Conservation (phyloP, 805 yeast genomes). For the Kuraishia piskuri region DNA sequence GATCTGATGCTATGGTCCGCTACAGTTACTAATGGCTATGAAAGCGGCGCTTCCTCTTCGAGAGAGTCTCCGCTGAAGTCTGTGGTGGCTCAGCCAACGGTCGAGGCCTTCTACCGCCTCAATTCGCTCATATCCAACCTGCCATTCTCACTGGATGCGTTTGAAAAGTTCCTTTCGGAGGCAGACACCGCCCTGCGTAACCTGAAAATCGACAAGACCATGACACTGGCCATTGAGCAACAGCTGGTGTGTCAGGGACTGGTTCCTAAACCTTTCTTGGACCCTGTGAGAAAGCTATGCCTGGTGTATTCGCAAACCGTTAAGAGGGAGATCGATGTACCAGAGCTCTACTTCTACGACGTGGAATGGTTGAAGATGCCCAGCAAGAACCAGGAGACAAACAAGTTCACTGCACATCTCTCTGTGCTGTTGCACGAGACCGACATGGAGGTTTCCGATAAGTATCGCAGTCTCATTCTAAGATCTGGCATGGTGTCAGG, state of each 20-base stretch:
- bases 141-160: slow-evolving; percentile 45
- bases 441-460: slow-evolving; percentile 1
- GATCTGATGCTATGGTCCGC: neutral
- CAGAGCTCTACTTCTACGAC: slow-evolving; percentile 54
- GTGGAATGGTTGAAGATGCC: slow-evolving; percentile 46
- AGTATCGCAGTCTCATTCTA: slow-evolving; percentile 12
- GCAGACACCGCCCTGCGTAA: slow-evolving; percentile 34
- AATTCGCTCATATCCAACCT: slow-evolving; percentile 39
- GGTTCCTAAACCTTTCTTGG: slow-evolving; percentile 31
- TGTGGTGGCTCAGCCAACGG: slow-evolving; percentile 29
- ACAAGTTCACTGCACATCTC: neutral
- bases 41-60: slow-evolving; percentile 16
- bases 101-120: slow-evolving; percentile 42
- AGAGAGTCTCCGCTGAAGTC: slow-evolving; percentile 29
- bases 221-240: slow-evolving; percentile 48
- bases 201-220: slow-evolving; percentile 27
- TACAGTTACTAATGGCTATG: neutral
- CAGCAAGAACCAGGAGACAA: slow-evolving; percentile 1
- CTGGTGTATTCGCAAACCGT: slow-evolving; percentile 34
- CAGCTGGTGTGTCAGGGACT: slow-evolving; percentile 53
- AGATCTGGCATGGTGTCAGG: slow-evolving; percentile 15
- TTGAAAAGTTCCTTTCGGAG: slow-evolving; percentile 55
- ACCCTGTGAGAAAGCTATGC: slow-evolving; percentile 33
- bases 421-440: slow-evolving; percentile 1
- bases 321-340: slow-evolving; percentile 37